Evolutionary conservation across 1,139 yeast species (phyloP).

Genomic region (Yamadazyma diddensiae): DNA sequence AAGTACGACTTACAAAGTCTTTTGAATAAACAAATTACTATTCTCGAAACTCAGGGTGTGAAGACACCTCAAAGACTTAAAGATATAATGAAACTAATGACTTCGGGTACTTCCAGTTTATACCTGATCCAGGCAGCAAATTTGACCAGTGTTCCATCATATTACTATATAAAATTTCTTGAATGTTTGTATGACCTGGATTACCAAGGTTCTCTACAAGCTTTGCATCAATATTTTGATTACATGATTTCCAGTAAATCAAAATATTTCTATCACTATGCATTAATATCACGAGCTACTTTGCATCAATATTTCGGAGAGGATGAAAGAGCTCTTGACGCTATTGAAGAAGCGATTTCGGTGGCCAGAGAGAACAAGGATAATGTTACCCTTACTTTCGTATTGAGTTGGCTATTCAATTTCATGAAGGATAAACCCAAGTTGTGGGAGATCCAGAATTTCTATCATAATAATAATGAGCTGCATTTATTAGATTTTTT

Average conservation of each 20-base stretch:
- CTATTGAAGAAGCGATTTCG: conserved; percentile 83
- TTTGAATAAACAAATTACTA: conserved; percentile 54
- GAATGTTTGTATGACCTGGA: conserved; percentile 61
- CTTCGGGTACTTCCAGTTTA: conserved; percentile 38
- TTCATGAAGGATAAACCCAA: conserved; percentile 69
- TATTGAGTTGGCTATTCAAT: conserved; percentile 77
- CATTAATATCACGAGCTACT: conserved; percentile 73
- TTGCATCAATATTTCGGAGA: conserved; percentile 77
- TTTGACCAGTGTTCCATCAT: conserved; percentile 53
- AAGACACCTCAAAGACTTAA: conserved; percentile 48
- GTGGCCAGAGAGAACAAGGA: conserved; percentile 89
- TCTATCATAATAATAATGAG: conserved; percentile 40
- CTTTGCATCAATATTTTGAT: conserved; percentile 80
- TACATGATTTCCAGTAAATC: conserved; percentile 74
- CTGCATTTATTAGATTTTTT: conserved; percentile 65
- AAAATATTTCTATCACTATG: conserved; percentile 73
- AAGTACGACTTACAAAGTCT: conserved; percentile 52
- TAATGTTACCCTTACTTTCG: conserved; percentile 65
- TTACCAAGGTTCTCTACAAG: conserved; percentile 70
- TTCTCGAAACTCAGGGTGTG: conserved; percentile 53
- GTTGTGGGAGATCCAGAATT: conserved; percentile 41
- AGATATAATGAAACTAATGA: conserved; percentile 45
- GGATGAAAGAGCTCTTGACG: conserved; percentile 69
- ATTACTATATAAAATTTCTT: conserved; percentile 63
- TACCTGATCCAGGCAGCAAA: conserved; percentile 44